Conservation (phyloP, 352 stramenopile genomes). For the Aphanomyces astaci region DNA sequence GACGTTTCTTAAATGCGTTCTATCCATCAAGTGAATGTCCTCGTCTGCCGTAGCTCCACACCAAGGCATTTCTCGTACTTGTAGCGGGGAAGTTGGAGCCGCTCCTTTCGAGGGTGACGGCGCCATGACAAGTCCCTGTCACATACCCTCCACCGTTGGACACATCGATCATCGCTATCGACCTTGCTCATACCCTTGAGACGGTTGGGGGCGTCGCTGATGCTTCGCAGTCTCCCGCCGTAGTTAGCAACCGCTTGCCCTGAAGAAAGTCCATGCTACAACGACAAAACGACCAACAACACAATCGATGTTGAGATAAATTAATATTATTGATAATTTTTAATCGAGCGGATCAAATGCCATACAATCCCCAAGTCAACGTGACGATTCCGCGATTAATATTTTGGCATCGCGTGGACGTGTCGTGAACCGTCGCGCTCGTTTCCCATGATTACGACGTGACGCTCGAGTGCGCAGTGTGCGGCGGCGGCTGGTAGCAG, state of each 20-base stretch:
- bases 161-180: background rate
- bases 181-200: background rate
- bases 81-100: background rate
- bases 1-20: constrained; percentile 21
- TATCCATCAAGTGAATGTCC: background rate
- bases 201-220: background rate
- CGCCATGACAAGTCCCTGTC: background rate
- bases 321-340: too few species aligned
- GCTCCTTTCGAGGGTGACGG: background rate
- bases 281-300: too few species aligned
- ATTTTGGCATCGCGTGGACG: background rate
- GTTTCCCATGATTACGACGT: constrained; percentile 39
- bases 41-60: too few species aligned
- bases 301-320: too few species aligned
- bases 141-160: background rate
- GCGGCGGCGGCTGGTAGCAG: constrained; percentile 85
- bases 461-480: constrained; percentile 68
- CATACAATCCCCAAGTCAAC: background rate
- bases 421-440: background rate
- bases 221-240: background rate
- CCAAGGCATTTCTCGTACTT: background rate
- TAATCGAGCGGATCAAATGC: too few species aligned
- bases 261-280: constrained; percentile 10
- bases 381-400: background rate
- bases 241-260: background rate